phyloP scores from a whole-genome alignment of 371 early-diverging fungal genomes.

The Smittium mucronatum region DNA sequence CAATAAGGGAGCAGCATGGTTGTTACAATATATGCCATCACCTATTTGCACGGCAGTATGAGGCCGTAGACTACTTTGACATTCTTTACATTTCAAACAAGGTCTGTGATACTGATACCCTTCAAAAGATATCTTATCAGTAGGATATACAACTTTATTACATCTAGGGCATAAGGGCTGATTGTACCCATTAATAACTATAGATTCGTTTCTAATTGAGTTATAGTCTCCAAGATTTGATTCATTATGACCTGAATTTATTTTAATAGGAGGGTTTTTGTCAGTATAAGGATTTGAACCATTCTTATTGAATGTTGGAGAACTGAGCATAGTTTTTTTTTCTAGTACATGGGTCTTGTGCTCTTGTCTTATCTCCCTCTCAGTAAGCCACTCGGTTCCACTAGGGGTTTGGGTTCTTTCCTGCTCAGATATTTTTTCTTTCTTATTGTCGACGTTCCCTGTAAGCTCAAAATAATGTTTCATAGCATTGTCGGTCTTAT shows the following conservation, averaged over 20 bases:
- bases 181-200: constrained; percentile 31
- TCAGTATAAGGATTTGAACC: constrained; percentile 22
- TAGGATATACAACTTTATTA: constrained; percentile 23
- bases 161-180: constrained; percentile 34
- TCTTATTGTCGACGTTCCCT: constrained; percentile 28
- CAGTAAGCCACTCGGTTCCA: constrained; percentile 31
- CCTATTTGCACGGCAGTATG: constrained; percentile 28
- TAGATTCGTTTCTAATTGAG: constrained; percentile 29
- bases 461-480: constrained; percentile 18
- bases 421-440: neutral
- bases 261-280: too few relatives aligned
- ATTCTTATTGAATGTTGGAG: neutral
- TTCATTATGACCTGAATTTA: constrained; percentile 1
- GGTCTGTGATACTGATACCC: constrained; percentile 34
- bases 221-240: constrained; percentile 15
- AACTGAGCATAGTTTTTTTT: constrained; percentile 13
- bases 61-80: constrained; percentile 23
- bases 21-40: constrained; percentile 31
- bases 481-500: neutral
- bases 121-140: constrained; percentile 32
- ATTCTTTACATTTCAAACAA: constrained; percentile 33
- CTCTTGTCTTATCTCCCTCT: constrained; percentile 31
- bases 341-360: constrained; percentile 32
- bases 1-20: constrained; percentile 29
- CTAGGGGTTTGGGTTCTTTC: constrained; percentile 20